phyloP scores from a whole-genome alignment of 139 green algal species.

The Ulvella scutata region DNA sequence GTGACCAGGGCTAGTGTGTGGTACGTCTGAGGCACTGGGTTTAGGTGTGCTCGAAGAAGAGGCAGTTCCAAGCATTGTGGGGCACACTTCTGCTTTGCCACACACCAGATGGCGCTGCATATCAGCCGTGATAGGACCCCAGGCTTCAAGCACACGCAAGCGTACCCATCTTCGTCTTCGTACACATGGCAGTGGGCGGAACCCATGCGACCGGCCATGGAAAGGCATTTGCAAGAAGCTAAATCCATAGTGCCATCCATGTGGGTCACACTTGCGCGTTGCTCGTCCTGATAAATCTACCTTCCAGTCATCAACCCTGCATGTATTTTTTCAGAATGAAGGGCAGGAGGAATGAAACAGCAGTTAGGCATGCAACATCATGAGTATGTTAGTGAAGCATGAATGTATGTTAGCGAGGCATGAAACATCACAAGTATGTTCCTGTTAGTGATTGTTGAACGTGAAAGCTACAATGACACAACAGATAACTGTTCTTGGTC shows the following conservation, averaged over 20 bases:
- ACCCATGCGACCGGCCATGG: neutral
- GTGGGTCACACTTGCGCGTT: conserved; percentile 9
- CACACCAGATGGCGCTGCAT: neutral
- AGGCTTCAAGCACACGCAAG: conserved; percentile 15
- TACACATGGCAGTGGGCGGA: conserved; percentile 24
- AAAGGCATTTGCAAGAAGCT: conserved; percentile 43
- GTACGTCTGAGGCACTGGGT: no score
- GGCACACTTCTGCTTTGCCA: neutral
- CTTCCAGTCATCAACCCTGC: conserved; percentile 47
- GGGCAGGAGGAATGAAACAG: no score
- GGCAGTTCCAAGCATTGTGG: neutral
- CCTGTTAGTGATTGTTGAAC: no score
- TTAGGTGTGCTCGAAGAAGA: no score
- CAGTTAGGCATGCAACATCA: no score
- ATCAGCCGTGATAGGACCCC: neutral
- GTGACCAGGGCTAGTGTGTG: no score
- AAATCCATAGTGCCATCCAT: conserved; percentile 62
- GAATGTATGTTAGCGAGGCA: no score
- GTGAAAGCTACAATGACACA: no score
- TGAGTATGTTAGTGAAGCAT: no score
- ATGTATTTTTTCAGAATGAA: no score
- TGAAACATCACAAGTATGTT: no score
- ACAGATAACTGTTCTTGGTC: no score
- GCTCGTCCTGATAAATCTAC: conserved; percentile 45
- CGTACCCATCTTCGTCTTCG: conserved; percentile 40